Base-by-base conservation (phyloP, 768 basidiomycete genomes). In the Leccinum boreale region DNA sequence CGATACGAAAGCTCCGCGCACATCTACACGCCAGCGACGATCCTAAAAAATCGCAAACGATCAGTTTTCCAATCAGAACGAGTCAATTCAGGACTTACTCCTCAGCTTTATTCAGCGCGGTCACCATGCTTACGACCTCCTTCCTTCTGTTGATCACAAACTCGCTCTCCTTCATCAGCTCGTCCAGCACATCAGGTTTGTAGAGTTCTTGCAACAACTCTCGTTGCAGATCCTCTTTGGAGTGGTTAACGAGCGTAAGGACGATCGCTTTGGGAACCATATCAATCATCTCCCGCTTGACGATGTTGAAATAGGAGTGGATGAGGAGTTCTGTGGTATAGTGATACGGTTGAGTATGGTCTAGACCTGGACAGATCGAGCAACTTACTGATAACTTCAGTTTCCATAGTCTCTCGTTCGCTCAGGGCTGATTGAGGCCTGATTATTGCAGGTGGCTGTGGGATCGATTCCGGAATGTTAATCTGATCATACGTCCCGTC, bases 271-370 rank as follows among this genome's bases (percentile, higher is more conserved):
- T 99, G 8, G 96, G 96, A 24, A 98, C 92, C 94, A 97, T 97
- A 75, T 98, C 96, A 67, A 98, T 98, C 91, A 98, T 94, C 75
- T 98, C 96, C 58, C 95, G 89, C 78, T 99, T 98, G 55, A 98
- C 93, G 63, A 98, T 94, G 77, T 97, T 94, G 81, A 90, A 98
- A 75, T 98, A 98, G 4, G 94, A 97, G 71, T 90, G 83, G 66
- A 98, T 98, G 68, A 99, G 85, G 49, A 98, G 82, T 75, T 99
- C 94, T 95, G 68, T 29, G 42, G 12, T 95, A 69, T 26, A 44
- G 12, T 10, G 46, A 49, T 5, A 61, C 29, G 36, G 31, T 42
- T 65, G 17, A 58, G 52, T n/a, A 46, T 44, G 11, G 14, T 21
- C 24, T 1, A 47, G 4, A 19, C 26, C 21, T 42, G 19, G 11